Conservation (phyloP, 495 filamentous ascomycete genomes). For the Glutinoglossum americanum region DNA sequence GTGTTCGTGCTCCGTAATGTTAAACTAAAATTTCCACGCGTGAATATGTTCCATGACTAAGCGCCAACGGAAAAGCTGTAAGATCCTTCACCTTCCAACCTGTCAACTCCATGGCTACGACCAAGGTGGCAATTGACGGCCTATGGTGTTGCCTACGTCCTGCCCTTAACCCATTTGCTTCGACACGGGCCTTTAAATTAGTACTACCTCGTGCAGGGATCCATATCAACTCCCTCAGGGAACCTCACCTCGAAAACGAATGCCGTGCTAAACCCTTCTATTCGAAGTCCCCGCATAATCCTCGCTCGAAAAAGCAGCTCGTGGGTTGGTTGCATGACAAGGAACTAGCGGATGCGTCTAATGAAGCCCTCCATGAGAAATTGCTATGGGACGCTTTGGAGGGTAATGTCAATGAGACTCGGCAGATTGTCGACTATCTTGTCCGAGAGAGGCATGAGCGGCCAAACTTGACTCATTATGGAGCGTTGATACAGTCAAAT, state of each 20-base stretch:
- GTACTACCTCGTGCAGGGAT: background rate
- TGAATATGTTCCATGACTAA: background rate
- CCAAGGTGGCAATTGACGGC: constrained; percentile 11
- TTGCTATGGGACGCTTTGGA: background rate
- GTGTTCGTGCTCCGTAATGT: too few species aligned
- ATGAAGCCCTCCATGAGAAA: background rate
- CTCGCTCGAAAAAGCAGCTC: background rate
- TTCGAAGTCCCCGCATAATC: background rate
- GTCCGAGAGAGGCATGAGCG: constrained; percentile 36
- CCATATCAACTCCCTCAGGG: background rate
- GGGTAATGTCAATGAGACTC: background rate
- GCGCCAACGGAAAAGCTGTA: background rate
- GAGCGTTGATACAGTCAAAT: constrained; percentile 50
- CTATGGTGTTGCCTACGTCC: constrained; percentile 21
- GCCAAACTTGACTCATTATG: constrained; percentile 47
- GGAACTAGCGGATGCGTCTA: background rate
- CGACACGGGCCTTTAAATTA: background rate
- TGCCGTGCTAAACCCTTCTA: background rate
- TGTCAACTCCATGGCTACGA: background rate
- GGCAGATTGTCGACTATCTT: constrained; percentile 28
- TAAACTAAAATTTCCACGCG: too few species aligned
- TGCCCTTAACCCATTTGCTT: constrained; percentile 3
- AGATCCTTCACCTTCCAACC: background rate
- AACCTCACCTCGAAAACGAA: background rate
- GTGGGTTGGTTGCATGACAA: background rate